A percentile compares a stretch with the other conserved stretches of the same genome.
Conservation (phyloP, 129 eudicot species). For the Tagetes erecta region DNA sequence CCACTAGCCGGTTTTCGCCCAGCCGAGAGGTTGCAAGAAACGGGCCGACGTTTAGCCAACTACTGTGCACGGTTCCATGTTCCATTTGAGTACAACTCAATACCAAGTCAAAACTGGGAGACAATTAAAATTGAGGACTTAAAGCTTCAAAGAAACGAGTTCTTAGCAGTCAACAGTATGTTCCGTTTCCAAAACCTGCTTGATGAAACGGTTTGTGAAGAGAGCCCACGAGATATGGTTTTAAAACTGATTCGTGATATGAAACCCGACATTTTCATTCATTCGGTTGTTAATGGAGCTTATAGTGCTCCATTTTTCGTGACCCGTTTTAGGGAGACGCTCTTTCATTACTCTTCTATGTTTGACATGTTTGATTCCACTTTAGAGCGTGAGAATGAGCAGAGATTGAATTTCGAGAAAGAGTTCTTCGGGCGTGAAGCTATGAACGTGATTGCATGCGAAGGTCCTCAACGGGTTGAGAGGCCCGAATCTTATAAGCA, state of each 20-base stretch:
- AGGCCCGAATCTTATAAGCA: constrained; percentile 61
- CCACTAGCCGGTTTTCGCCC: constrained; percentile 61
- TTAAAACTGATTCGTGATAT: constrained; percentile 46
- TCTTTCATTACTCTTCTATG: constrained; percentile 55
- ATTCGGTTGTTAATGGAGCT: constrained; percentile 45
- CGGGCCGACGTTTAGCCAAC: constrained; percentile 45
- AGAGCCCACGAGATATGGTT: constrained; percentile 48
- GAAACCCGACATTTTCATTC: constrained; percentile 50
- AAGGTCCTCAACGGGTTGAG: constrained; percentile 49
- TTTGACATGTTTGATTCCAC: constrained; percentile 64
- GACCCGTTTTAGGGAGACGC: constrained; percentile 55
- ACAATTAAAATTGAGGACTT: constrained; percentile 44
- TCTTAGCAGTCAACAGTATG: constrained; percentile 53
- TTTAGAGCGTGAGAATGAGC: constrained; percentile 37
- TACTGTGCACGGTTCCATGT: constrained; percentile 53
- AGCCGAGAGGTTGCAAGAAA: constrained; percentile 47
- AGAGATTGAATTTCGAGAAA: constrained; percentile 48
- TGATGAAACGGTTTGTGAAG: constrained; percentile 44
- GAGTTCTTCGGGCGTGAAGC: constrained; percentile 51
- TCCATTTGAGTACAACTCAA: constrained; percentile 49
- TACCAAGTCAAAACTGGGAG: constrained; percentile 65
- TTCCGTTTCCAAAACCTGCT: constrained; percentile 41
- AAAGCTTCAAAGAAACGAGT: constrained; percentile 48
- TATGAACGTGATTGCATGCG: constrained; percentile 60
- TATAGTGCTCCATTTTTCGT: constrained; percentile 56